Evolutionary conservation across 805 yeast genomes (phyloP), one percentile per base, ranked within the genome.

Genomic region (Barnettozyma pratensis): DNA sequence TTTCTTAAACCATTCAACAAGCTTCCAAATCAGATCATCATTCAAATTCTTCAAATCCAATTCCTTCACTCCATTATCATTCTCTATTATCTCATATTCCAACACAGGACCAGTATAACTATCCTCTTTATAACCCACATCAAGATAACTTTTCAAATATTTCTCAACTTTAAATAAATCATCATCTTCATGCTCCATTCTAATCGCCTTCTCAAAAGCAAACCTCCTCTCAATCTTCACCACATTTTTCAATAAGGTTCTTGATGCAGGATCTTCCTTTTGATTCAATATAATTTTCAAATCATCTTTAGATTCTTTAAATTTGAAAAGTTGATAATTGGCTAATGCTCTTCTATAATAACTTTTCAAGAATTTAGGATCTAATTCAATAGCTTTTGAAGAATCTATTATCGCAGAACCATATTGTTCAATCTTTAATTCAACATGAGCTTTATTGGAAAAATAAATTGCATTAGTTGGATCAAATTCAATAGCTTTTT

Each of bases 391-490:
- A 2, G 97, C 87, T 40, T 70, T 68, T 34, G 82, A 77, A 57
- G 96, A 83, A 64, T 91, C 97, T n/a, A 66, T 71, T 3, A 91
- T 76, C 1, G 97, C 96, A 46, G 80, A 73, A 4, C 97, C 98
- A 64, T 85, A 91, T 58, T 83, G 84, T 64, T 92, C 99, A 48
- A 83, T 65, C 59, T 89, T 87, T 61, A 92, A 80, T 56, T 90
- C 84, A 1, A 89, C 96, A 63, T 89, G 90, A 0, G 98, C 97
- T 54, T 97, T 75, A 67, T 92, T 92, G 8, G 96, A 83, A 62
- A 73, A 88, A 53, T 84, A 81, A 32, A 83, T 75, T 2, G 87
- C 79, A 45, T 83, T 81, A 10, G 35, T 11, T 10, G 75, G 65
- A 55, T 84, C 84, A 11, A 84, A 54, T 30, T 74, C 83, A 35